Percentiles rank a stretch among this genome's conserved stretches.
These are phyloP conservation scores for Neocucurbitaria cava DNA, from an alignment of 2,329 filamentous ascomycete genomes.

Conservation along the genomic window DNA sequence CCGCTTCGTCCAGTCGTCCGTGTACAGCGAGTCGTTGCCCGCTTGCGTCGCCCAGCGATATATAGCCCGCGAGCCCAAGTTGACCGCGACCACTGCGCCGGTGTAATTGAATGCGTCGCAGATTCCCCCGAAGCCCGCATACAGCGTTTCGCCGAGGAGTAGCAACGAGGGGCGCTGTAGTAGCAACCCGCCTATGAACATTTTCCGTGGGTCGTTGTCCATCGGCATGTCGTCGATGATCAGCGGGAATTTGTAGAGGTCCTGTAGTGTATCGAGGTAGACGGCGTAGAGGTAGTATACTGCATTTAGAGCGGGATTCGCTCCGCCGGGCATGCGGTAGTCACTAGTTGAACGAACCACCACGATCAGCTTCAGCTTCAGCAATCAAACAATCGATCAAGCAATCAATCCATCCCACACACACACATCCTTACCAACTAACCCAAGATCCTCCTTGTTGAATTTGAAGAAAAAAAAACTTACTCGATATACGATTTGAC, in stretches of 20 bases:
- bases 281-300: constrained; percentile 53
- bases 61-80: constrained; percentile 16
- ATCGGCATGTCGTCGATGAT: constrained; percentile 56
- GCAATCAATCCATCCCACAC: too few relatives aligned
- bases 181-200: constrained; percentile 61
- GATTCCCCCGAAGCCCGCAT: constrained; percentile 62
- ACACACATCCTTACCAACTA: too few relatives aligned
- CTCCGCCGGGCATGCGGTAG: constrained; percentile 31
- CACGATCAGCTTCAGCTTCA: too few relatives aligned
- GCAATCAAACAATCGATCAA: too few relatives aligned
- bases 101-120: constrained; percentile 66
- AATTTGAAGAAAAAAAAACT: too few relatives aligned
- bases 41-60: constrained; percentile 26
- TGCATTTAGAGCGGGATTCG: constrained; percentile 45
- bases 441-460: too few relatives aligned
- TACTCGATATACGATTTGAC: constrained; percentile 36
- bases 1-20: constrained; percentile 22
- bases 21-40: constrained; percentile 14
- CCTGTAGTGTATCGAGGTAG: constrained; percentile 49
- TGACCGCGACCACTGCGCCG: constrained; percentile 24
- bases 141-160: constrained; percentile 56
- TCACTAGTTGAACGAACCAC: too few relatives aligned
- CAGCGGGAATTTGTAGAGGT: constrained; percentile 56
- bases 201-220: constrained; percentile 57
- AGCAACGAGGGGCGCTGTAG: constrained; percentile 60